phyloP scores from a whole-genome alignment of 768 basidiomycete species.

The Clavaria fumosa region DNA sequence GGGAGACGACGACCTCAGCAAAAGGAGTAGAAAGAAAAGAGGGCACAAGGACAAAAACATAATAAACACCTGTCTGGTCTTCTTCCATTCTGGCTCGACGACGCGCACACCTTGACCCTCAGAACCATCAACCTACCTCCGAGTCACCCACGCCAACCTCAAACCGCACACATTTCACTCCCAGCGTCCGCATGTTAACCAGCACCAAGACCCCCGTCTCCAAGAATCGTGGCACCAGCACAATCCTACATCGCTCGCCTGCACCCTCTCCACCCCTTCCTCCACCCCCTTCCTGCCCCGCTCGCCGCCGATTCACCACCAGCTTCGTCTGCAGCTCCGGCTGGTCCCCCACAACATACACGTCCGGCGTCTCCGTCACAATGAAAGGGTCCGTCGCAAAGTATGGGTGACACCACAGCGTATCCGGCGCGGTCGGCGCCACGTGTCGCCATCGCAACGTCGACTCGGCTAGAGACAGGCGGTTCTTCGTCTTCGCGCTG shows the following conservation, averaged over 20 bases:
- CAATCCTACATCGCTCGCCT: constrained; percentile 42
- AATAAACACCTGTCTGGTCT: too few species aligned
- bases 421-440: constrained; percentile 98
- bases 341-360: constrained; percentile 91
- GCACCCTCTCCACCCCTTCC: constrained; percentile 19
- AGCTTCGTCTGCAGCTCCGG: constrained; percentile 64
- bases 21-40: too few species aligned
- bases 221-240: constrained; percentile 71
- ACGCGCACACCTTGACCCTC: constrained; percentile 2
- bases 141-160: constrained; percentile 32
- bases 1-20: too few species aligned
- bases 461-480: constrained; percentile 55
- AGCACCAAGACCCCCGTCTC: constrained; percentile 66
- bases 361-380: constrained; percentile 67
- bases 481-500: constrained; percentile 54
- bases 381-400: constrained; percentile 80
- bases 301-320: constrained; percentile 34
- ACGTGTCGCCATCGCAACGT: constrained; percentile 91
- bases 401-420: constrained; percentile 96
- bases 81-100: neutral
- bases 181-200: constrained; percentile 65
- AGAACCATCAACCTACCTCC: constrained; percentile 12
- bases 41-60: too few species aligned
- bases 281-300: too few species aligned
- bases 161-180: constrained; percentile 47